A percentile compares a stretch with the other conserved stretches of the same genome.
Conservation (phyloP, 1,284 basidiomycete genomes). For the Cutaneotrichosporon curvatum region DNA sequence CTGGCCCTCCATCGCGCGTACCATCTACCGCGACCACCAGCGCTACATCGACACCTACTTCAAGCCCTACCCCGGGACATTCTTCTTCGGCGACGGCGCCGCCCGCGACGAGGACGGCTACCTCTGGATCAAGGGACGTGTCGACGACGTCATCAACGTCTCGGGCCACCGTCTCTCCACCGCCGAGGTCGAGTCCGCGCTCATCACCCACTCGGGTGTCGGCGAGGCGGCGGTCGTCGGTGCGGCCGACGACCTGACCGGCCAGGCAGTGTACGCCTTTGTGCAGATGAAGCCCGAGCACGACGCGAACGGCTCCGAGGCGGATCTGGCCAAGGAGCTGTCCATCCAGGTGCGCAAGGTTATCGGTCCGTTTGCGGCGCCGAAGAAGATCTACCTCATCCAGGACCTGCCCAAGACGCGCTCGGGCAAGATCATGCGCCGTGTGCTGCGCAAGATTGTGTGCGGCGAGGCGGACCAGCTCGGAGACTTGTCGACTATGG, state of each 20-base stretch:
- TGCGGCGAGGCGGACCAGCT: slow-evolving; percentile 88
- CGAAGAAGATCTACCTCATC: slow-evolving; percentile 85
- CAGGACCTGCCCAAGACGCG: slow-evolving; percentile 89
- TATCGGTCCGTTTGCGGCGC: slow-evolving; percentile 91
- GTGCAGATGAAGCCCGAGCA: slow-evolving; percentile 66
- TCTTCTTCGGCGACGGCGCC: slow-evolving; percentile 96
- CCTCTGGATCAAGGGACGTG: slow-evolving; percentile 96
- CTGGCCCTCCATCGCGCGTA: slow-evolving; percentile 96
- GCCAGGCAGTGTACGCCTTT: slow-evolving; percentile 70
- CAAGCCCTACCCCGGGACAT: slow-evolving; percentile 53
- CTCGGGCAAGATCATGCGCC: slow-evolving; percentile 92
- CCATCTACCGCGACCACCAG: slow-evolving; percentile 86
- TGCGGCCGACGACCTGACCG: slow-evolving; percentile 74
- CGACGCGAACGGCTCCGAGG: slow-evolving; percentile 64
- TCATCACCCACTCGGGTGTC: slow-evolving; percentile 88
- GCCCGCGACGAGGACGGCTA: slow-evolving; percentile 92
- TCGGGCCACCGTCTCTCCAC: slow-evolving; percentile 96
- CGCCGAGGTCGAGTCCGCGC: slow-evolving; percentile 93
- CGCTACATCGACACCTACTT: slow-evolving; percentile 92
- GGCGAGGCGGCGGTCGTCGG: slow-evolving; percentile 95
- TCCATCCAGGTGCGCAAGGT: slow-evolving; percentile 90
- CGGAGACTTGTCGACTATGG: slow-evolving; percentile 83
- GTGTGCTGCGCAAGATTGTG: slow-evolving; percentile 91
- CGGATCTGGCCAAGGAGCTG: slow-evolving; percentile 74
- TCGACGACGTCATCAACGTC: slow-evolving; percentile 64